Percentiles rank a stretch among this genome's conserved stretches.
These are phyloP conservation scores for Nakazawaea pomicola DNA, from an alignment of 805 yeast genomes.

Conservation along the genomic window DNA sequence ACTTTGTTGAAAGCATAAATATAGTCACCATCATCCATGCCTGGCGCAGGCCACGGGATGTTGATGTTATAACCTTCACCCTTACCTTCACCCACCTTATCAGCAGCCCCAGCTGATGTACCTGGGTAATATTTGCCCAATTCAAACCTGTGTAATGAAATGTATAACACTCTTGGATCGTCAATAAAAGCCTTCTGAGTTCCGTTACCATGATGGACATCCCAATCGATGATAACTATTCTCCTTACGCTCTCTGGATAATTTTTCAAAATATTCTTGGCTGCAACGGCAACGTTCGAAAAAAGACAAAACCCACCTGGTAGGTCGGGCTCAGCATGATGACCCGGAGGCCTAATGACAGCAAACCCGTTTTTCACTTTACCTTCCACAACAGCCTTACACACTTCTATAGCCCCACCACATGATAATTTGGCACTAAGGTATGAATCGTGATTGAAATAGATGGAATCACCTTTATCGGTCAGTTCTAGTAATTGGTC, in stretches of 20 bases:
- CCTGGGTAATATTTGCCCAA: slow-evolving; percentile 94
- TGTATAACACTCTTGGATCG: slow-evolving; percentile 86
- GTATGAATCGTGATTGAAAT: slow-evolving; percentile 86
- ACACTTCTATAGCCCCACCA: slow-evolving; percentile 97
- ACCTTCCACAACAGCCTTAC: slow-evolving; percentile 92
- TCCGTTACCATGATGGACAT: slow-evolving; percentile 98
- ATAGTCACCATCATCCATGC: slow-evolving; percentile 95
- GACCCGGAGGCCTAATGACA: slow-evolving; percentile 98
- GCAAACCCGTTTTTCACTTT: slow-evolving; percentile 88
- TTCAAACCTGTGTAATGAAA: slow-evolving; percentile 90
- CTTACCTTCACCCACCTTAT: slow-evolving; percentile 75
- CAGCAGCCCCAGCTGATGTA: slow-evolving; percentile 75
- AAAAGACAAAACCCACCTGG: slow-evolving; percentile 97
- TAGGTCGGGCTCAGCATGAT: slow-evolving; percentile 96
- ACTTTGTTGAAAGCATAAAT: slow-evolving; percentile 84
- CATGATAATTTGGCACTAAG: slow-evolving; percentile 87
- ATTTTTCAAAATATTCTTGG: slow-evolving; percentile 70
- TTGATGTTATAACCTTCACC: slow-evolving; percentile 89
- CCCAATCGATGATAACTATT: slow-evolving; percentile 92
- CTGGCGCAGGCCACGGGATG: slow-evolving; percentile 89
- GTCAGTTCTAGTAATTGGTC: slow-evolving; percentile 77
- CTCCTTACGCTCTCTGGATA: slow-evolving; percentile 87
- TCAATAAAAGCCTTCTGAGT: slow-evolving; percentile 89
- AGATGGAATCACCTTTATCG: slow-evolving; percentile 90
- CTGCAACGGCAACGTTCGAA: slow-evolving; percentile 96